Evolutionary conservation across 495 filamentous ascomycete species (phyloP), one percentile per base, ranked within the genome.

Genomic region (Neurospora africana): DNA sequence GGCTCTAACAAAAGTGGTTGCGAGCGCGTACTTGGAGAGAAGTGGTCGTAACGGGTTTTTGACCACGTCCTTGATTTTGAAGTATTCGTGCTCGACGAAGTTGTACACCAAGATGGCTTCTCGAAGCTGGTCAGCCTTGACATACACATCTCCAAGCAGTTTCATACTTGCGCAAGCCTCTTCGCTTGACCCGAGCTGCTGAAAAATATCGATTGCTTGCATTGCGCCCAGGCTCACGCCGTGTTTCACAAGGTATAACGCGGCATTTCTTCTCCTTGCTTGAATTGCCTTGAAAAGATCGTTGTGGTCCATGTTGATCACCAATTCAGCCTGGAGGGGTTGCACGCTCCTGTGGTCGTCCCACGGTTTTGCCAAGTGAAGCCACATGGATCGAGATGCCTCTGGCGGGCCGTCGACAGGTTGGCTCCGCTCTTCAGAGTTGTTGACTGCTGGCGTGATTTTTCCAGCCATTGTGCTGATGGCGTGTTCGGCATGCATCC

Each of bases 121-220:
- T 4, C 0, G 30, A n/a, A 69, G 30, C 30, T 35, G n/a, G 33
- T 33, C 67, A 37, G 17, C 17, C 33, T n/a, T 0, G 8, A 13
- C 17, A 37, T 38, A 69, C 33, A 69, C 38, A 69, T 69, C 67
- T 1, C 67, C 67, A 69, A 69, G 67, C 30, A 69, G n/a, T 2
- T 69, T 69, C 21, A 69, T 4, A 10, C 33, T 35, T 23, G 30
- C 67, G 6, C 33, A 30, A n/a, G 67, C 33, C 0, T 27, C 15
- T 21, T 38, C 33, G 7, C 0, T 69, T 5, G 38, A 69, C 5
- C 30, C 33, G 5, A 41, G 5, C 39, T 41, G 1, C 67, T 36
- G 33, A 35, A 19, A 41, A 2, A 41, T 19, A 1, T 41, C 39
- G 15, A 19, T 2, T 6, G 0, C 5, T 17, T 19, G 0, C 39